These are phyloP conservation scores for Aspergillus sp. DNA, from an alignment of 2,329 filamentous ascomycete genomes.

Conservation along the genomic window DNA sequence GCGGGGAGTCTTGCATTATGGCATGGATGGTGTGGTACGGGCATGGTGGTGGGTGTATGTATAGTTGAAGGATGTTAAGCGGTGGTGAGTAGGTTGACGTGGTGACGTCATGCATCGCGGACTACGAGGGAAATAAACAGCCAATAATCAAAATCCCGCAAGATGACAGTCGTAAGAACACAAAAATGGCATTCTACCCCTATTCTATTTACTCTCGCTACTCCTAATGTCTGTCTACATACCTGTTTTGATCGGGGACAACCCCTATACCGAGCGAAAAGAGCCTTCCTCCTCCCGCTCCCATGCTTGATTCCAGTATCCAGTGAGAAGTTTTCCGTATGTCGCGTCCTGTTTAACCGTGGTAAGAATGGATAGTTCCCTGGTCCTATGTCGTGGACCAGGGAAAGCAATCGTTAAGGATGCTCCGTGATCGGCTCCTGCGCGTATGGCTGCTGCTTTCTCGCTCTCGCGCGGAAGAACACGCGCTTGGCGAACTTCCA, in stretches of 20 bases:
- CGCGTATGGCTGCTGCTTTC: background rate
- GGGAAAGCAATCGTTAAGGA: conserved; percentile 19
- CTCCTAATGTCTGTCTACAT: background rate
- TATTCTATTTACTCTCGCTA: background rate
- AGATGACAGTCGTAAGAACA: too few species aligned
- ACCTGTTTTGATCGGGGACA: background rate
- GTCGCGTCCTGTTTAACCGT: background rate
- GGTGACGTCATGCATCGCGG: conserved; percentile 3
- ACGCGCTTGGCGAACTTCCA: conserved; percentile 65
- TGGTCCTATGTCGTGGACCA: conserved; percentile 7
- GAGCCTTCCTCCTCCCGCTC: background rate
- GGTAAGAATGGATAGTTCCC: conserved; percentile 7
- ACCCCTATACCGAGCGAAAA: too few species aligned
- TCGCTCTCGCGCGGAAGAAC: conserved; percentile 39
- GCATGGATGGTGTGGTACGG: background rate
- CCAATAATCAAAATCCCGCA: background rate
- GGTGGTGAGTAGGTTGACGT: background rate
- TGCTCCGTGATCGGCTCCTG: background rate
- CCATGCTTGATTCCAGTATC: background rate
- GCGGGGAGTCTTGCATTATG: background rate
- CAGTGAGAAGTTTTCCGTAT: conserved; percentile 1
- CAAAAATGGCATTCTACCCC: background rate
- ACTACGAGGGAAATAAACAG: background rate
- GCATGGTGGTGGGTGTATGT: background rate
- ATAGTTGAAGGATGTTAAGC: background rate